Base-by-base conservation (phyloP, 495 filamentous ascomycete genomes). In the Podospora australis region DNA sequence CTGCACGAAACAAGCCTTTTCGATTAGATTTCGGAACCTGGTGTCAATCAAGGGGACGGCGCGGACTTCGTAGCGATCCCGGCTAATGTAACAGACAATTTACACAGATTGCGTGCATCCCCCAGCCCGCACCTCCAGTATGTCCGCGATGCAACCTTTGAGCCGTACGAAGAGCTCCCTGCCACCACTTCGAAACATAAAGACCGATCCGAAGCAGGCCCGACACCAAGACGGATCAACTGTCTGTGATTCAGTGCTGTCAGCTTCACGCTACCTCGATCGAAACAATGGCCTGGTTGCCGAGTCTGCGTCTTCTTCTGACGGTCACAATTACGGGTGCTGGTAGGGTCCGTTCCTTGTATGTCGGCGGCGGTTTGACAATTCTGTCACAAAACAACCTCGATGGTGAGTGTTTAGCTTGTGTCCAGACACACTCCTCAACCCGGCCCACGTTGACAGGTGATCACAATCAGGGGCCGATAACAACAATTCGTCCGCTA, bases 341-440 rank as follows among this genome's bases (percentile, higher is more conserved):
- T 2, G 53, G 34, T 11, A 23, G 29, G 40, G 26, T 16, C 47
- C 19, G 39, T 22, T 22, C 22, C 9, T 36, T 58, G 16, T 61
- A 46, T 29, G 19, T 51, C 9, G 59, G 62, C 13, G 62, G 62
- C 13, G 62, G 57, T 0, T 22, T 65, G 46, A 62, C 62, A 2
- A 62, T 65, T n/a, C 44, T 65, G 13, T 54, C 62, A 1, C 30
- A 52, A 5, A 65, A 59, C 34, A 48, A 51, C 4, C 57, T 65
- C 4, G 57, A 60, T 35, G 57, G 62, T 62, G 44, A 24, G 48
- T 19, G 10, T 28, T 35, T 21, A 19, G 26, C 13, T 13, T 20
- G 13, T 3, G 9, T 28, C 3, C 1, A 24, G 4, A 44, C 2
- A 26, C 14, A 14, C 22, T 20, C 5, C 16, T 13, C 7, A 11